Percentiles rank a stretch among this genome's conserved stretches.
These are phyloP conservation scores for Podospora australis DNA, from an alignment of 495 filamentous ascomycete genomes.

Conservation along the genomic window DNA sequence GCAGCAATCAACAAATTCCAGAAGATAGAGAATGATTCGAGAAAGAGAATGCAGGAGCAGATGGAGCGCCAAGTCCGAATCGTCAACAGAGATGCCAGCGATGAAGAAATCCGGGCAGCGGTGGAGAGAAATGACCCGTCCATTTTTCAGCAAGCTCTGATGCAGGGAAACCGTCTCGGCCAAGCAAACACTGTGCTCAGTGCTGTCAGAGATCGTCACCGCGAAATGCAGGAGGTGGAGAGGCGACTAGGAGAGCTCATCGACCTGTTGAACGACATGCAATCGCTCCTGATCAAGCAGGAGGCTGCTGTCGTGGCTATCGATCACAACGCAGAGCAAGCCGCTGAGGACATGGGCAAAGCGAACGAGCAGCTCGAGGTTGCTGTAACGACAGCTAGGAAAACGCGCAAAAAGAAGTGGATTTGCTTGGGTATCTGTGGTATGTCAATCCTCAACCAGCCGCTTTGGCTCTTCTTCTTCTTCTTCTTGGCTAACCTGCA, in stretches of 20 bases:
- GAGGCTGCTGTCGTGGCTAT: conserved; percentile 70
- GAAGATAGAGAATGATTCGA: conserved; percentile 65
- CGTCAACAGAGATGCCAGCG: conserved; percentile 75
- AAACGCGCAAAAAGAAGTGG: conserved; percentile 94
- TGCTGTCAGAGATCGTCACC: conserved; percentile 76
- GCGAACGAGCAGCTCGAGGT: conserved; percentile 72
- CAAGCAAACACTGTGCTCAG: conserved; percentile 71
- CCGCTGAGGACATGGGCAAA: conserved; percentile 67
- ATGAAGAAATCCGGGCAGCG: conserved; percentile 70
- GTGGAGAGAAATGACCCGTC: conserved; percentile 61
- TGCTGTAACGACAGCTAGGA: conserved; percentile 73
- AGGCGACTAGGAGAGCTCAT: conserved; percentile 76
- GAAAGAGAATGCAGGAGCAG: conserved; percentile 69
- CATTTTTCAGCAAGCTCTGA: conserved; percentile 77
- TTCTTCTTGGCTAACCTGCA: conserved; percentile 14
- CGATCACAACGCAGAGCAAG: conserved; percentile 73
- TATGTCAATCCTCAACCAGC: conserved; percentile 45
- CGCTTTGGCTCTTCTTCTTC: background rate
- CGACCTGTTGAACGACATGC: conserved; percentile 75
- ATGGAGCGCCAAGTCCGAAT: conserved; percentile 86
- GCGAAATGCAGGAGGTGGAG: conserved; percentile 87
- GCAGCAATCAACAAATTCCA: conserved; percentile 74
- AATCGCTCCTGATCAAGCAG: conserved; percentile 74
- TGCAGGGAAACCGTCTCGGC: conserved; percentile 64
- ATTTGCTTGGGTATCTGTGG: conserved; percentile 76